A percentile compares a stretch with the other conserved stretches of the same genome.
Conservation (phyloP, 805 yeast species). For the Jamesozyma gamospora region DNA sequence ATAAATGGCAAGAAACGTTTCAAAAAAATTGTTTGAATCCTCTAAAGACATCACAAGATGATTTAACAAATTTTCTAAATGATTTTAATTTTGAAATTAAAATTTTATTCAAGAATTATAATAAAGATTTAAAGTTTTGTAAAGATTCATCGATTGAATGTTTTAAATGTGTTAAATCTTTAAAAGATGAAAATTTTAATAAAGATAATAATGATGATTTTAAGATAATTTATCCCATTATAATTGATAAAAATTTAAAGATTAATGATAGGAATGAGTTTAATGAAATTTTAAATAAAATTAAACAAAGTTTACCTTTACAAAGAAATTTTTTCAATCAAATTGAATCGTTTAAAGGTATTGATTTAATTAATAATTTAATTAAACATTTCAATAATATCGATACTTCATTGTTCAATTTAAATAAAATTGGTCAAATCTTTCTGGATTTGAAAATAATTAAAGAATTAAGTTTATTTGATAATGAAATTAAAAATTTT, state of each 20-base stretch:
- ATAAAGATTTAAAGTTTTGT: slow-evolving; percentile 6
- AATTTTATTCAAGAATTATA: slow-evolving; percentile 5
- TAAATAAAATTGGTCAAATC: slow-evolving; percentile 29
- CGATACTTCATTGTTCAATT: slow-evolving; percentile 22
- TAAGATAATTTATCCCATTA: slow-evolving; percentile 6
- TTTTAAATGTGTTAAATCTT: slow-evolving; percentile 1
- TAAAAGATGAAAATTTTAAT: neutral
- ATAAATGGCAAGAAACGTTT: slow-evolving; percentile 2
- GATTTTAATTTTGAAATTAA: slow-evolving; percentile 2
- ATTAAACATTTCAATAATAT: slow-evolving; percentile 13
- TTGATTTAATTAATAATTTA: slow-evolving; percentile 18
- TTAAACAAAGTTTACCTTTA: slow-evolving; percentile 13
- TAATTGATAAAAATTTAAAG: slow-evolving; percentile 10
- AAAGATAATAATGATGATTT: neutral
- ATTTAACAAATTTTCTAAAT: neutral
- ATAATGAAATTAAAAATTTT: neutral
- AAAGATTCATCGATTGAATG: slow-evolving; percentile 7
- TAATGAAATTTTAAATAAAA: slow-evolving; percentile 2
- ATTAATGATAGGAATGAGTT: slow-evolving; percentile 14
- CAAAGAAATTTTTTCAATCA: slow-evolving; percentile 22
- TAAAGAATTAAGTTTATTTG: neutral
- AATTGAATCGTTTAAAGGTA: slow-evolving; percentile 16
- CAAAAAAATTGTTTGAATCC: slow-evolving; percentile 12
- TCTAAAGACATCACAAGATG: neutral
- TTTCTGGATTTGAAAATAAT: slow-evolving; percentile 15